A percentile compares a stretch with the other conserved stretches of the same genome.
Conservation (phyloP, 805 yeast genomes). For the Hermanozyma aechmeae region DNA sequence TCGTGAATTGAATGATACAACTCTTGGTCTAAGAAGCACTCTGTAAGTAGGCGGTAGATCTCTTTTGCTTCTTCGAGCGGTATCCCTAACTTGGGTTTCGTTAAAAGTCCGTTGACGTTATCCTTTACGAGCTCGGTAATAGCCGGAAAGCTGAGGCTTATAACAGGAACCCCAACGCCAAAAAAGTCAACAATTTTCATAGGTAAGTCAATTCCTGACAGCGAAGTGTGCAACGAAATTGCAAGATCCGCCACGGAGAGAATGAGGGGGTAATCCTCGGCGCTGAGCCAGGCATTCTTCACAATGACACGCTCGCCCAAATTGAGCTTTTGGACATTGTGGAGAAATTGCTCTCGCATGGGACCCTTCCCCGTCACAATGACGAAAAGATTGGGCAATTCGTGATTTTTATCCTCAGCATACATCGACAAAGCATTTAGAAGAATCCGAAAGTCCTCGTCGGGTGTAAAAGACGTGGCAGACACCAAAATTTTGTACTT, state of each 20-base stretch:
- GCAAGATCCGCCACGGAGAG: constrained; percentile 78
- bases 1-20: constrained; percentile 35
- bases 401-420: constrained; percentile 23
- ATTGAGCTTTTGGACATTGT: constrained; percentile 32
- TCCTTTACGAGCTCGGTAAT: constrained; percentile 67
- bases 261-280: constrained; percentile 71
- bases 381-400: constrained; percentile 44
- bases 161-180: constrained; percentile 91
- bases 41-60: constrained; percentile 14
- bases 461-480: constrained; percentile 93
- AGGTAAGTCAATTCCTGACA: constrained; percentile 90
- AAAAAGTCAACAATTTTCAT: constrained; percentile 96
- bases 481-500: constrained; percentile 64
- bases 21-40: constrained; percentile 18
- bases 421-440: constrained; percentile 59
- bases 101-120: constrained; percentile 56
- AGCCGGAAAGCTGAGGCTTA: constrained; percentile 70
- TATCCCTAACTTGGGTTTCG: constrained; percentile 15
- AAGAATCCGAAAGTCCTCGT: constrained; percentile 73
- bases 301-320: constrained; percentile 45
- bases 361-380: constrained; percentile 99
- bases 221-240: constrained; percentile 80
- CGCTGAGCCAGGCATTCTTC: constrained; percentile 64
- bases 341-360: constrained; percentile 43
- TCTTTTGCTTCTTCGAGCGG: constrained; percentile 13